Conservation (phyloP, 768 basidiomycete species). For the Guyanaporus albipodus region DNA sequence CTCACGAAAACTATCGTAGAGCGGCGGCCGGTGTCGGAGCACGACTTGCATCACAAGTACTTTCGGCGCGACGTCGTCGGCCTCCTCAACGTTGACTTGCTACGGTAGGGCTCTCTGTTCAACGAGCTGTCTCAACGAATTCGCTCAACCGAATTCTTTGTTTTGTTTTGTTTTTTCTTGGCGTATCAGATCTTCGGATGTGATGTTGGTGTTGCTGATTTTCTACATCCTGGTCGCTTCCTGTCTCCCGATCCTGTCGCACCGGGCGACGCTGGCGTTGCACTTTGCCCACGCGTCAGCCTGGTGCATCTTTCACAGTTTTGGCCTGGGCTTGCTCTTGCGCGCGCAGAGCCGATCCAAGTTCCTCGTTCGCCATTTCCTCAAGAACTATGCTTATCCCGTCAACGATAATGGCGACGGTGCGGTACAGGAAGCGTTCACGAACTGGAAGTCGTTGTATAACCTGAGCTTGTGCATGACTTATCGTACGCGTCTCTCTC, state of each 20-base stretch:
- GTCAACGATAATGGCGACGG: constrained; percentile 61
- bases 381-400: constrained; percentile 92
- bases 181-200: constrained; percentile 71
- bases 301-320: constrained; percentile 87
- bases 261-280: constrained; percentile 47
- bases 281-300: constrained; percentile 79
- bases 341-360: constrained; percentile 82
- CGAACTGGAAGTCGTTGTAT: constrained; percentile 92
- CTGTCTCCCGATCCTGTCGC: constrained; percentile 57
- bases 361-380: constrained; percentile 88
- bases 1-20: not conserved
- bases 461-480: constrained; percentile 95
- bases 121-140: not conserved
- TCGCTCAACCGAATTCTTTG: constrained; percentile 21
- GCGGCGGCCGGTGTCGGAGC: constrained; percentile 52
- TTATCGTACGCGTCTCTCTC: constrained; percentile 56
- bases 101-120: constrained; percentile 56
- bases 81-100: constrained; percentile 75
- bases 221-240: constrained; percentile 58
- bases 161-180: too few species aligned
- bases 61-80: constrained; percentile 86
- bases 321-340: constrained; percentile 81
- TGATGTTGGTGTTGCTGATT: constrained; percentile 73
- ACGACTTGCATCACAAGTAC: constrained; percentile 86
- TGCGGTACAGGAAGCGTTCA: constrained; percentile 90